Conservation (phyloP, 257 asterid genomes). For the Prunella vulgaris region DNA sequence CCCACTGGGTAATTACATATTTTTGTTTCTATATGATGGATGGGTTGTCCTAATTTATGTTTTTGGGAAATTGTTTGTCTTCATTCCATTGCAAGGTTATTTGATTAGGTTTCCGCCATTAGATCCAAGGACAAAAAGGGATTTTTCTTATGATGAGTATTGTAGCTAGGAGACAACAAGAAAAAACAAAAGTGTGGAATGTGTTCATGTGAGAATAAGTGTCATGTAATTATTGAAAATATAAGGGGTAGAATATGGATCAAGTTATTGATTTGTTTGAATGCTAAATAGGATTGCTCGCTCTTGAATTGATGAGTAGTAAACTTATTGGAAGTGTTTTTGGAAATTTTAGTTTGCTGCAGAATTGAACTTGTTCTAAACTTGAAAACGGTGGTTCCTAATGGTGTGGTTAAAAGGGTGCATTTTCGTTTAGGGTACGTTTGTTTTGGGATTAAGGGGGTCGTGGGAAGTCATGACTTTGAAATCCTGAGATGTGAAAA, state of each 20-base stretch:
- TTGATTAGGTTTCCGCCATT: neutral
- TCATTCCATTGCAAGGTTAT: neutral
- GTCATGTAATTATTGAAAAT: neutral
- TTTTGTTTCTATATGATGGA: neutral
- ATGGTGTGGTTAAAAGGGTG: neutral
- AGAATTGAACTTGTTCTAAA: neutral
- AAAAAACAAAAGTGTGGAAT: no score
- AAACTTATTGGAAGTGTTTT: neutral
- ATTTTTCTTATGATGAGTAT: neutral
- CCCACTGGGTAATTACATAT: constrained; percentile 54
- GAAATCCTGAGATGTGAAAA: no score
- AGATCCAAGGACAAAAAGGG: neutral
- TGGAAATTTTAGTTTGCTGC: neutral
- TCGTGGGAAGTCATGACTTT: no score
- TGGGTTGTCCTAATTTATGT: neutral
- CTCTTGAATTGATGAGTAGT: no score
- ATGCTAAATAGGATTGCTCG: no score
- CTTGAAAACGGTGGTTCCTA: neutral
- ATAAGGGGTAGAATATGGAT: neutral
- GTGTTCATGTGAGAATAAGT: neutral
- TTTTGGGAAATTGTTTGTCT: neutral
- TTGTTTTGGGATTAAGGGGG: no score
- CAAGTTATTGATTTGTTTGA: neutral
- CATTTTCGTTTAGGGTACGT: no score
- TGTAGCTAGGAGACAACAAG: neutral